Base-by-base conservation (phyloP, 176 grass and related monocot genomes). In the Oryza longistaminata region DNA sequence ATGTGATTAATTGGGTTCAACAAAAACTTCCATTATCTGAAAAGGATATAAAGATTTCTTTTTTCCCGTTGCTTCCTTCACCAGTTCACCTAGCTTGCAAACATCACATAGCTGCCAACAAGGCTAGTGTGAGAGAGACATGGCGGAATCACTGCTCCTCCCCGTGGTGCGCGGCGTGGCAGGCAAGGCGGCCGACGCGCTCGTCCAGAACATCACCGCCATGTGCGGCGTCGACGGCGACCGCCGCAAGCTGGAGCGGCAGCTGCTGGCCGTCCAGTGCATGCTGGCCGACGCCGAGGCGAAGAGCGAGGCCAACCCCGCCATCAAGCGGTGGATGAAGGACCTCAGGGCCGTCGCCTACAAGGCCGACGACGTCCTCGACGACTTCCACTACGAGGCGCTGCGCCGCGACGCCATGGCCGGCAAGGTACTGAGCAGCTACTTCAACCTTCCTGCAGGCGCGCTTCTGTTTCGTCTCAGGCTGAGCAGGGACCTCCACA, bases 341-440 rank as follows among this genome's bases (percentile, higher is more conserved):
- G 66, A 70, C 7, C 79, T 81, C 46, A 70, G 0, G 79, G 13
- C 79, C 6, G 79, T 7, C 31, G 79, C 48, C 3, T 81, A 81
- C 79, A 0, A 76, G 9, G 73, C 49, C 49, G 73, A 76, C 2
- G 73, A 76, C 29, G 29, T 76, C 73, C 73, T 55, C 13, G 79
- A 71, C 13, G 34, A 39, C 33, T 71, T 81, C 67, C 48, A 10
- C 3, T 71, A 71, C 48, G 79, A 81, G 79, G 79, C 79, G 21
- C 79, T 71, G 13, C 66, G 33, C 21, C 67, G 13, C 3, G 66
- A 53, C 34, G 34, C 34, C 40, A 68, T 6, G 6, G 44, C 22
- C 2, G 4, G 29, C 66, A 68, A 68, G 66, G 66, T 70, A 21
- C 34, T 70, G 5, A 1, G 33, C 15, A 27, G 26, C 26, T 70